Evolutionary conservation across 2,329 filamentous ascomycete genomes (phyloP), one percentile per base, ranked within the genome.

Genomic region (Xylaria digitata): DNA sequence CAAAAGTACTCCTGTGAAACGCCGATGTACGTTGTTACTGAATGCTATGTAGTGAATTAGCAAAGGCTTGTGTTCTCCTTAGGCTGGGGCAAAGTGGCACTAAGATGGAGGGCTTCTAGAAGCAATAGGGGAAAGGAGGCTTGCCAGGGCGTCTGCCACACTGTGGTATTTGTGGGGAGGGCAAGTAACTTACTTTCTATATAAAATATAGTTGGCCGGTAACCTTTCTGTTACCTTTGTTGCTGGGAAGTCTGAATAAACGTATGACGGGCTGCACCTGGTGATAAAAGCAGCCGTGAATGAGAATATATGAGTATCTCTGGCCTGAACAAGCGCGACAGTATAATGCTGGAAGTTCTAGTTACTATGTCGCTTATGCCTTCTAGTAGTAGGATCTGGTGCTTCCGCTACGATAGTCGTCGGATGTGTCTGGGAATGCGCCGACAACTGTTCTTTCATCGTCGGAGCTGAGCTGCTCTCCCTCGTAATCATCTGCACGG

Each of bases 401-500:
- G 56, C 73, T 75, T 21, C 66, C 70, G 42, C 71, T 75, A 19
- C 75, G 71, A 59, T 74, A 73, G n/a, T 73, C 70, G 30, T 72
- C 72, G 9, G 72, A 63, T 1, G 76, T 75, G 34, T 72, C 71
- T 0, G 75, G 75, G 59, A 73, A 78, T 9, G 73, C 75, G 19
- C 75, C 77, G 15, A 72, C 71, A 5, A 57, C 69, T 2, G 72
- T 69, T 32, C 63, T 71, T 19, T 73, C 71, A 6, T 83, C 81
- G 8, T 83, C 82, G 55, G 83, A 85, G 69, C 82, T 85, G 6
- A 71, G 67, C 32, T 68, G 72, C 5, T 80, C 80, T 46, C 77
- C 75, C 3, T 75, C 80, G 46, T 78, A 80, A 57, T 82, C 80
- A 63, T 85, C 84, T 6, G 72, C 72, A 19, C 78, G 76, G 64